Evolutionary conservation across 139 green algal species (phyloP), one percentile per base, ranked within the genome.

Genomic region (Chlamydomonas sp.): DNA sequence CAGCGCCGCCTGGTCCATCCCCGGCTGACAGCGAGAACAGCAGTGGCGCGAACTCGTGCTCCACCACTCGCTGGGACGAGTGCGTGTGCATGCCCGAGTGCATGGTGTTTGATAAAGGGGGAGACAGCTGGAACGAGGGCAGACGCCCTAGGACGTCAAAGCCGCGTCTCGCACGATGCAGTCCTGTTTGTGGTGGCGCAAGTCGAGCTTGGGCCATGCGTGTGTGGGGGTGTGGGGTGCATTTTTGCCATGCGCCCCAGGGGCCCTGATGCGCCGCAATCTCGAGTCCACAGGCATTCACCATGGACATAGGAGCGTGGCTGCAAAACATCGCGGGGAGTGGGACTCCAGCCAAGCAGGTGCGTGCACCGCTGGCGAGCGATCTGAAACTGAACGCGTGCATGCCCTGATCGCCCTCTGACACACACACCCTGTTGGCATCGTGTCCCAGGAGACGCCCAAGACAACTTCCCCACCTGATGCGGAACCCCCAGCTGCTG

Each of bases 1-100:
- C 26, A 10, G 60, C 48, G 33, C 13, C 50, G 26, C n/a, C n/a
- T n/a, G n/a, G n/a, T n/a, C 61, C 63, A 35, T 78, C 67, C 26
- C 49, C 35, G 2, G 76, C 64, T 20, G 48, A 61, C 1, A 82
- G 49, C n/a, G 67, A 58, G 22, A 82, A 82, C 1, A 82, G 57
- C n/a, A 82, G 31, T 16, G 76, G 72, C 16, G 76, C 67, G 68
- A 78, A 82, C 35, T 82, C 76, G n/a, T 76, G 71, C 8, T 82
- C 76, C 2, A 61, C 26, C n/a, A 26, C 31, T 10, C 30, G 3
- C 37, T 10, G 30, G 4, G 62, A 69, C 43, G 13, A 35, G 22
- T 1, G 6, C 38, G 8, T 3, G 8, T 48, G 33, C 36, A 49
- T 58, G 62, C 26, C 26, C 20, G 13, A 67, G 29, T n/a, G 33